Evolutionary conservation across 2,329 filamentous ascomycete species (phyloP).

Genomic region (Pseudopyricularia cyperi): DNA sequence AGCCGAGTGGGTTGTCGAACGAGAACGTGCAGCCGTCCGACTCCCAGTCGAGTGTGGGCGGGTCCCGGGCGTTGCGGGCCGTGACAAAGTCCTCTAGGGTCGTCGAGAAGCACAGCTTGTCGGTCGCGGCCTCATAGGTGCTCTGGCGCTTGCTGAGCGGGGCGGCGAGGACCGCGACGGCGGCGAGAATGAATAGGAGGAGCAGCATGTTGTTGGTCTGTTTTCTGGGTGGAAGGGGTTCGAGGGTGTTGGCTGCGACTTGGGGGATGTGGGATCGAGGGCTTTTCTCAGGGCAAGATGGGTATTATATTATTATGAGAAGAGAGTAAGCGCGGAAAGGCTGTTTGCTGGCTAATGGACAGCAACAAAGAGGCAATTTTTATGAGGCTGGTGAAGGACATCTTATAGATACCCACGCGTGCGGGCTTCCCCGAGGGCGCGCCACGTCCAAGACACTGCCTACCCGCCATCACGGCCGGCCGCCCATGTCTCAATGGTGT

Average conservation of each 20-base stretch:
- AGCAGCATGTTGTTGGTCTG: not conserved
- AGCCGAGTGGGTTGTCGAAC: constrained; percentile 29
- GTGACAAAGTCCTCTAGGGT: constrained; percentile 26
- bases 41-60: constrained; percentile 24
- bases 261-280: not conserved
- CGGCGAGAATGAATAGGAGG: not conserved
- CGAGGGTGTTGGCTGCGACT: not conserved
- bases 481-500: no score
- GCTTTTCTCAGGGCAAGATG: not conserved
- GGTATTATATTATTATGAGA: no score
- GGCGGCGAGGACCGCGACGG: not conserved
- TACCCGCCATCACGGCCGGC: no score
- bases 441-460: no score
- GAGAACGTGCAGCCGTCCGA: constrained; percentile 28
- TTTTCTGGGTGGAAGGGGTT: no score
- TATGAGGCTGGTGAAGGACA: no score
- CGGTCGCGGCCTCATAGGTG: constrained; percentile 16
- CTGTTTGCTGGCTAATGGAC: no score
- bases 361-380: no score
- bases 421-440: no score
- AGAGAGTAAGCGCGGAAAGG: no score
- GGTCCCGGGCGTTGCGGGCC: constrained; percentile 24
- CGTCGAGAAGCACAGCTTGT: constrained; percentile 30
- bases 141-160: not conserved
- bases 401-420: no score